A percentile compares a stretch with the other conserved stretches of the same genome.
Conservation (phyloP, 441 rosid genomes). For the Pelargonium cotyledonis region DNA sequence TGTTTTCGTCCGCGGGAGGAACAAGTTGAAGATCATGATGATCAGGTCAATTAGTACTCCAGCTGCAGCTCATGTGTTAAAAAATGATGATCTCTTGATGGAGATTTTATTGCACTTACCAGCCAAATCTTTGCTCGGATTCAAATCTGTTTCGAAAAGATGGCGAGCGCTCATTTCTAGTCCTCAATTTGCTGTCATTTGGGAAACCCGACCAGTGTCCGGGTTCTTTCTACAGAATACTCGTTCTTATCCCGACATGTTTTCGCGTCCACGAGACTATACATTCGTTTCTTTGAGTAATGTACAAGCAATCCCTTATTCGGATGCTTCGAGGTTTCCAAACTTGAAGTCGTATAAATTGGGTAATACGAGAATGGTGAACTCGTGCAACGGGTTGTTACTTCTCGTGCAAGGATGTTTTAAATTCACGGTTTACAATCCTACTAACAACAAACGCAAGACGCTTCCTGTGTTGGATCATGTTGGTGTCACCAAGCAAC, state of each 20-base stretch:
- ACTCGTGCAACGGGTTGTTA: not conserved
- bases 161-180: not conserved
- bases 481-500: not conserved
- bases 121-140: not conserved
- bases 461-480: not conserved
- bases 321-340: not conserved
- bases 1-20: not conserved
- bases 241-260: not conserved
- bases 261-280: not conserved
- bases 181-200: not conserved
- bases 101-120: not conserved
- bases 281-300: not conserved
- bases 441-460: not conserved
- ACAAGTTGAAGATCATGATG: slow-evolving; percentile 2
- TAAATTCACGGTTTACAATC: not conserved
- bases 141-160: not conserved
- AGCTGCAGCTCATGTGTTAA: not conserved
- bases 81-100: not conserved
- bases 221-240: not conserved
- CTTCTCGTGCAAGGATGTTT: not conserved
- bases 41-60: not conserved
- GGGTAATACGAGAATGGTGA: not conserved
- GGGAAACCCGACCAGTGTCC: not conserved
- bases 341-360: not conserved
- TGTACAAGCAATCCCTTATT: not conserved